Base-by-base conservation (phyloP, 2,329 filamentous ascomycete genomes). In the Monosporascus cannonballus region DNA sequence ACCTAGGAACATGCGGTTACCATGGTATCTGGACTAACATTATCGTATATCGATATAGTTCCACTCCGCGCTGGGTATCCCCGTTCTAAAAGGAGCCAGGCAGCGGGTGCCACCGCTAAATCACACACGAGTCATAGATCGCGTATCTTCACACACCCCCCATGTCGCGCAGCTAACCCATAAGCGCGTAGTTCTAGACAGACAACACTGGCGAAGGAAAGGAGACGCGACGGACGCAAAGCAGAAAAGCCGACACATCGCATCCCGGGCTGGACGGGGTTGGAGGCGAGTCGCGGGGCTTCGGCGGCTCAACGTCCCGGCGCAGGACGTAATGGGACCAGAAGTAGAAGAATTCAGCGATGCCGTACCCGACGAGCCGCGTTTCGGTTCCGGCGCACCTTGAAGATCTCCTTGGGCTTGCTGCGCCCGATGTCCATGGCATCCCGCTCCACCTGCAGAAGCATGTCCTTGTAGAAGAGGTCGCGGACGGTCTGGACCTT, bases 341-440 rank as follows among this genome's bases (percentile, higher is more conserved):
- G 56, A 68, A 69, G 52, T 67, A 69, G 46, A 60, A 50, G 47
- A 61, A 59, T 53, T 69, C 65, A 15, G 57, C 55, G 20, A 62
- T 49, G 14, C 65, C 68, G 51, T 79, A 81, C 30, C 51, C 52
- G 52, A 65, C 54, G 39, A 67, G 82, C 75, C 2, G 80, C 83
- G 51, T 83, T 79, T 18, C 83, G 77, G 63, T 85, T 86, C 47
- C 84, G 78, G 15, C 81, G 79, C 20, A 86, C 73, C 0, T 76
- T 80, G 48, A 85, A 73, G 25, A 87, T 65, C 60, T 86, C 82
- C 58, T 76, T 71, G 54, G 85, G 52, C 52, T 77, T 76, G 56
- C 69, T 77, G 52, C 73, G 68, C 15, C 78, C 74, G 5, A 77
- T 69, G 1, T 72, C 67, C 69, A 80, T 76, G n/a, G 70, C 63